Evolutionary conservation across 169 alveolate genomes (phyloP).

Genomic region (Prorocentrum cordatum): DNA sequence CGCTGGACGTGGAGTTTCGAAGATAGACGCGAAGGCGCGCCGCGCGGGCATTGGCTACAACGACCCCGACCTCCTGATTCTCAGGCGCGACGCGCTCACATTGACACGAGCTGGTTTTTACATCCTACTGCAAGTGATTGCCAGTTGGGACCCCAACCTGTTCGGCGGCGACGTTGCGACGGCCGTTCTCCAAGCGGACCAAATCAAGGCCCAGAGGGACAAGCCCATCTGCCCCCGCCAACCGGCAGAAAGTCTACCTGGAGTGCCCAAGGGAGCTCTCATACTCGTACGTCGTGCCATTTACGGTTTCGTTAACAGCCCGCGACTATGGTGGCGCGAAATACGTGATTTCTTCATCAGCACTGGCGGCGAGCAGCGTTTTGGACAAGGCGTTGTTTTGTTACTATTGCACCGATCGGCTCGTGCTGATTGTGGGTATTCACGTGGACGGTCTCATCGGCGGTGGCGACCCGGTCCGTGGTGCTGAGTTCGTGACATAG

Average conservation of each 20-base stretch:
- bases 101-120: not conserved
- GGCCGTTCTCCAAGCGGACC: constrained; percentile 4
- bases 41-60: not conserved
- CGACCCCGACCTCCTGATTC: not conserved
- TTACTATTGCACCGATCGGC: not conserved
- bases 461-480: not conserved
- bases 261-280: not conserved
- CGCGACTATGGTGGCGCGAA: not conserved
- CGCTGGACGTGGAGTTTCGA: not conserved
- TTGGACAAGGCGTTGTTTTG: not conserved
- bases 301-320: not conserved
- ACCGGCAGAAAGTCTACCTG: constrained; percentile 5
- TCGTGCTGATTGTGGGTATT: not conserved
- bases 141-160: not conserved
- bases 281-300: not conserved
- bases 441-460: constrained; percentile 20
- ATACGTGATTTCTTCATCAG: not conserved
- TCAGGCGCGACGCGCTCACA: not conserved
- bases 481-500: not conserved
- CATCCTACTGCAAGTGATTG: not conserved
- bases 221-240: not conserved
- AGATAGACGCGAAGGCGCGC: not conserved
- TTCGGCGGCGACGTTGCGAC: not conserved
- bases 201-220: not conserved
- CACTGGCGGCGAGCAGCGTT: not conserved